Percentiles rank a stretch among this genome's conserved stretches.
phyloP scores from a whole-genome alignment of 169 alveolate species.

The Sarcocystis neurona region DNA sequence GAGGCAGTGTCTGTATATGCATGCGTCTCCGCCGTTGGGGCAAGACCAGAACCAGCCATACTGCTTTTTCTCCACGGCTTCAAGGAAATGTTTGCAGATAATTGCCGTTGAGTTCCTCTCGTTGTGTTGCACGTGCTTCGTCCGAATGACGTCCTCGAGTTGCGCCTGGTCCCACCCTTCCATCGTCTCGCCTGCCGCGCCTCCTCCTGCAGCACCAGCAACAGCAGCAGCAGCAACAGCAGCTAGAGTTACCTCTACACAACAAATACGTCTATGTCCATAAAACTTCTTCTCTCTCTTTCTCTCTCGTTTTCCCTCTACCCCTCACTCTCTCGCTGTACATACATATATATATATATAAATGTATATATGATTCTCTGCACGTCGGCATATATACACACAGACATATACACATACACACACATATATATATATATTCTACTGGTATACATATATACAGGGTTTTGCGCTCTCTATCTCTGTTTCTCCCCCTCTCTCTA shows the following conservation, averaged over 20 bases:
- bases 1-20: conserved; percentile 96
- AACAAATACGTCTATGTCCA: too few relatives aligned
- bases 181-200: conserved; percentile 70
- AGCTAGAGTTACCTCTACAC: too few relatives aligned
- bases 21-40: conserved; percentile 98
- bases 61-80: conserved; percentile 94
- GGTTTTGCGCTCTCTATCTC: too few relatives aligned
- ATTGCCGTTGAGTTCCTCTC: conserved; percentile 83
- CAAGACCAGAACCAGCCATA: conserved; percentile 99
- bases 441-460: neutral
- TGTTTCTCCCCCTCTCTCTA: too few relatives aligned
- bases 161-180: conserved; percentile 75
- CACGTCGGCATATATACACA: neutral
- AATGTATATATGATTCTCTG: too few relatives aligned
- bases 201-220: too few relatives aligned
- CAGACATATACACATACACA: neutral
- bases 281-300: too few relatives aligned
- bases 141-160: conserved; percentile 73
- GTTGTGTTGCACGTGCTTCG: conserved; percentile 73
- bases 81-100: conserved; percentile 94
- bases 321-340: too few relatives aligned
- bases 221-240: too few relatives aligned
- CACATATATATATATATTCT: neutral
- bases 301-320: too few relatives aligned
- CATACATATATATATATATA: too few relatives aligned